Evolutionary conservation across 2,329 filamentous ascomycete genomes (phyloP), one percentile per base, ranked within the genome.

Genomic region (Mycocentrospora acerina): DNA sequence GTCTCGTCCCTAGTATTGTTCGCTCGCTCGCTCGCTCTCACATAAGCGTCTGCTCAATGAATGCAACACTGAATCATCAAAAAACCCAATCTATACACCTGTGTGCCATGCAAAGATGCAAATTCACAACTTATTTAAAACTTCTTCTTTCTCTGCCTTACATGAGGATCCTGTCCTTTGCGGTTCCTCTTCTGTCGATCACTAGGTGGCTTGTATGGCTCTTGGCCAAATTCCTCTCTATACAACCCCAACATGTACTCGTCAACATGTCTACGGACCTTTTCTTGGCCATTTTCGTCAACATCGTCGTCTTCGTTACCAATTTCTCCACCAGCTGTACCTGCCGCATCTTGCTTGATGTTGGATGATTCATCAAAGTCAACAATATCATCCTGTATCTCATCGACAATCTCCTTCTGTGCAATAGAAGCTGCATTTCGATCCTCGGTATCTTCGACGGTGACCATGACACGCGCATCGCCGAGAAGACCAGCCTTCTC

Each of bases 381-480:
- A 15, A 62, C 74, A 30, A 73, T 68, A 13, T 71, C 69, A 18
- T 73, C 71, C 13, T 64, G 65, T 6, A 66, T 69, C 27, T 69
- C 66, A 5, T 88, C 82, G 31, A 84, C 79, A 11, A 93, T 85
- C 65, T 98, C 93, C 59, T 87, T 93, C 62, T 94, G 86, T 0
- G 93, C 93, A 8, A 86, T 80, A 35, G 87, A 85, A 2, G 93
- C 93, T 0, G 93, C 93, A 17, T 83, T 83, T 11, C 91, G 88
- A 61, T 98, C 93, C 62, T 98, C 93, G 32, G 81, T 81, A 57
- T 98, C 93, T 68, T 98, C 93, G 0, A 90, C 91, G 49, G 88
- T 86, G 54, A 94, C 90, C 22, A 98, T 82, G 0, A 85, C 88
- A 12, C 84, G 80, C 3, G 83, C 80, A 17, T 66, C 63, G 29